Conservation (phyloP, 345 rosid genomes). For the Gossypium arboreum region DNA sequence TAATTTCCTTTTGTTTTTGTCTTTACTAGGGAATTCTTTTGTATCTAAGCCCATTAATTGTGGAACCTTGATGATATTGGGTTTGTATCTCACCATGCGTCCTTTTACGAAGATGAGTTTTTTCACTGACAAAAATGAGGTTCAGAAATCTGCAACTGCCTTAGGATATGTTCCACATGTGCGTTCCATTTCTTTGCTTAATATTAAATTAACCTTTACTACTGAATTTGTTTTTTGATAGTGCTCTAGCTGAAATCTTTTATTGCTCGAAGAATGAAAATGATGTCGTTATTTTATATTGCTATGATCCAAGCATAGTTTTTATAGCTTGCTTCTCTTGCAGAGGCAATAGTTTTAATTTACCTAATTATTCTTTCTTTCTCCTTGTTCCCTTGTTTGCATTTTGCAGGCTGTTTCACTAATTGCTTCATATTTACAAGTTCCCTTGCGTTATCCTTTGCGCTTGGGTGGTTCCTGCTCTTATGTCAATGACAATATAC, state of each 20-base stretch:
- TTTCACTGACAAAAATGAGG: conserved; percentile 91
- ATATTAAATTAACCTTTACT: conserved; percentile 11
- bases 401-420: conserved; percentile 69
- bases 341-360: background rate
- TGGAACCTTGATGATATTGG: conserved; percentile 78
- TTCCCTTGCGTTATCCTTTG: conserved; percentile 79
- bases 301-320: background rate
- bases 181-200: conserved; percentile 39
- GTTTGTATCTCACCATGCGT: conserved; percentile 77
- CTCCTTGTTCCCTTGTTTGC: conserved; percentile 26
- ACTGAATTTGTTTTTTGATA: background rate
- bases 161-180: conserved; percentile 93
- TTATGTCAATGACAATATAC: conserved; percentile 62
- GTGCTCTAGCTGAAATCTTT: background rate
- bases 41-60: conserved; percentile 62
- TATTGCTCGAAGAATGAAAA: background rate
- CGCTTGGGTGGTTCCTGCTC: conserved; percentile 76
- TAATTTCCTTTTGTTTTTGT: conserved; percentile 14
- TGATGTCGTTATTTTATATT: background rate
- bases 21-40: conserved; percentile 43
- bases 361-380: conserved; percentile 19
- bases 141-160: conserved; percentile 85
- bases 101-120: conserved; percentile 89
- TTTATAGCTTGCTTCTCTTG: background rate
- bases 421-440: conserved; percentile 63